phyloP scores from a whole-genome alignment of 2,329 filamentous ascomycete genomes.

The Trichoderma asperellum region DNA sequence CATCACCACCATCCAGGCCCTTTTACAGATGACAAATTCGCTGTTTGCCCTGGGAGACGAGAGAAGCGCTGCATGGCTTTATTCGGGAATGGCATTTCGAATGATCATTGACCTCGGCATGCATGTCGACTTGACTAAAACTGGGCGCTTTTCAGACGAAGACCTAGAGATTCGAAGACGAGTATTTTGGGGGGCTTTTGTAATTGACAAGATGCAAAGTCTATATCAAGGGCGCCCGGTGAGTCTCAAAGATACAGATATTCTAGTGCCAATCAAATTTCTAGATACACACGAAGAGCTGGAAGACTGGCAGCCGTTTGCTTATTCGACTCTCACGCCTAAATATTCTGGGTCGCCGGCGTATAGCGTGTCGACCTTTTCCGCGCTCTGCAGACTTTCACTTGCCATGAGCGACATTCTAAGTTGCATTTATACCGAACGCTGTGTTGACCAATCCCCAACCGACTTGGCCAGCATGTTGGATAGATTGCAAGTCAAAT shows the following conservation, averaged over 20 bases:
- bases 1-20: no score
- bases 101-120: slow-evolving; percentile 48
- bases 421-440: no score
- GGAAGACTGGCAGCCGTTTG: slow-evolving; percentile 26
- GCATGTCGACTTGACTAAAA: slow-evolving; percentile 41
- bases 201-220: slow-evolving; percentile 39
- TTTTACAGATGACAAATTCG: not conserved
- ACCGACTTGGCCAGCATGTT: no score
- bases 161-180: slow-evolving; percentile 38
- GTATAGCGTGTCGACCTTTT: slow-evolving; percentile 33
- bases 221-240: slow-evolving; percentile 39
- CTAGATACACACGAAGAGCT: slow-evolving; percentile 37
- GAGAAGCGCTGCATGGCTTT: slow-evolving; percentile 43
- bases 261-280: slow-evolving; percentile 32
- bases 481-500: no score
- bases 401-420: no score
- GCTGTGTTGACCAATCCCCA: no score
- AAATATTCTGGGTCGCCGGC: slow-evolving; percentile 2
- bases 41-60: not conserved
- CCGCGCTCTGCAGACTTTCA: slow-evolving; percentile 19
- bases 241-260: slow-evolving; percentile 33
- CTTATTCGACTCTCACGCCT: not conserved
- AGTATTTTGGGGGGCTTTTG: slow-evolving; percentile 43
- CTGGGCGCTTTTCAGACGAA: slow-evolving; percentile 33
- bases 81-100: slow-evolving; percentile 46